Evolutionary conservation across 768 basidiomycete genomes (phyloP).

Genomic region (Mycena galericulata): DNA sequence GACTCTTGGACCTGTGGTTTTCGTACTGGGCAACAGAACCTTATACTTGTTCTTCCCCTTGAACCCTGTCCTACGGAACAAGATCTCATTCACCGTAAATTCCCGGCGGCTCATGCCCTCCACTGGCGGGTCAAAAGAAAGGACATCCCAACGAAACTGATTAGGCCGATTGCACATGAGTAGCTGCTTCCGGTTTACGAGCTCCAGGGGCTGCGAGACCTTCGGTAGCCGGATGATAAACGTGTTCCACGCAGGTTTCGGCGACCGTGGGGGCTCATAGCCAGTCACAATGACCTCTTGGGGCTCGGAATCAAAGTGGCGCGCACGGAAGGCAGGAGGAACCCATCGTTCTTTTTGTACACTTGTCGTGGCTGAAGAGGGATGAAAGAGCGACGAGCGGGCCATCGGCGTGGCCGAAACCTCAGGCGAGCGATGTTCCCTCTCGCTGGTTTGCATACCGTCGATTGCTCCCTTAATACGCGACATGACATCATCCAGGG

Average conservation of each 20-base stretch:
- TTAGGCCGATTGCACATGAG: slow-evolving; percentile 53
- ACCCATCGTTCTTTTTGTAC: slow-evolving; percentile 64
- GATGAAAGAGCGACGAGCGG: slow-evolving; percentile 26
- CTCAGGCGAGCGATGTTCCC: slow-evolving; percentile 46
- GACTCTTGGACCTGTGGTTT: slow-evolving; percentile 43
- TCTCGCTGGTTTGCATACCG: slow-evolving; percentile 68
- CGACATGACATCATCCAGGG: slow-evolving; percentile 86
- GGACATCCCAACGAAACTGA: slow-evolving; percentile 69
- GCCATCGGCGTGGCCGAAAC: slow-evolving; percentile 32
- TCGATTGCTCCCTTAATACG: slow-evolving; percentile 86
- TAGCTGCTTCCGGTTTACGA: slow-evolving; percentile 62
- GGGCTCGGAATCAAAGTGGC: slow-evolving; percentile 50
- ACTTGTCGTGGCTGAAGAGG: slow-evolving; percentile 33
- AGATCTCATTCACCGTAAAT: slow-evolving; percentile 71
- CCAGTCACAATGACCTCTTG: slow-evolving; percentile 62
- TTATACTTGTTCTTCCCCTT: slow-evolving; percentile 56
- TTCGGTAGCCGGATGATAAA: slow-evolving; percentile 63
- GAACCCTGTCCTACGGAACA: slow-evolving; percentile 62
- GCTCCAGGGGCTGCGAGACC: slow-evolving; percentile 53
- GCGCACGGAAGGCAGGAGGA: slow-evolving; percentile 64
- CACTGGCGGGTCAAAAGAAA: slow-evolving; percentile 80
- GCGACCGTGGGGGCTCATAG: slow-evolving; percentile 61
- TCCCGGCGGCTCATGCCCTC: slow-evolving; percentile 72
- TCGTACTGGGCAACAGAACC: slow-evolving; percentile 55
- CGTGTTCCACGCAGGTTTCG: slow-evolving; percentile 52